A percentile compares a stretch with the other conserved stretches of the same genome.
phyloP scores from a whole-genome alignment of 2,329 filamentous ascomycete species.

The Taxawa tesnikishii region DNA sequence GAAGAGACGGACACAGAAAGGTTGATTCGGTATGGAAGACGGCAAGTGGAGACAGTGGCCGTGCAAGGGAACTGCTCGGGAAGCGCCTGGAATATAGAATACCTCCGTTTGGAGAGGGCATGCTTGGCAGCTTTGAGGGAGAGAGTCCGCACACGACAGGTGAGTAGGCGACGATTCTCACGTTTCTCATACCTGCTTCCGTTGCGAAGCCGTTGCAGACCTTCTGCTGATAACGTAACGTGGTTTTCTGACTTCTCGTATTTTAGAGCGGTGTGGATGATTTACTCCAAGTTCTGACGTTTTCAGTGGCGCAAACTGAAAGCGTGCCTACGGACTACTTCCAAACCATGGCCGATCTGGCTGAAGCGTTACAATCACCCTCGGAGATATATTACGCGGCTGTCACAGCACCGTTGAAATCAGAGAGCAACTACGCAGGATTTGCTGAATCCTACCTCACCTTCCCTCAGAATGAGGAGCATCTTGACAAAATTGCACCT shows the following conservation, averaged over 20 bases:
- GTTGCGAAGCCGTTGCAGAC: no score
- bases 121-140: constrained; percentile 19
- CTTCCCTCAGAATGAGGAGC: constrained; percentile 13
- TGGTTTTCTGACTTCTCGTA: no score
- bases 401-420: no score
- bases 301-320: constrained; percentile 2
- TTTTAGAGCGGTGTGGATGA: neutral
- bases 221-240: no score
- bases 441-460: constrained; percentile 21
- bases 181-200: no score
- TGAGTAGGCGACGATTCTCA: constrained; percentile 10
- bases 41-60: constrained; percentile 21
- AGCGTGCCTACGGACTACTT: constrained; percentile 16
- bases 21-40: constrained; percentile 25
- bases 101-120: constrained; percentile 27
- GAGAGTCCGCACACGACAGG: constrained; percentile 8
- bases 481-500: no score
- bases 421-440: constrained; percentile 33
- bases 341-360: constrained; percentile 14
- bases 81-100: constrained; percentile 27
- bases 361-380: constrained; percentile 9
- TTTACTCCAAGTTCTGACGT: constrained; percentile 5
- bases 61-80: constrained; percentile 11
- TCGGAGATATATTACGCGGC: no score
- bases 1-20: constrained; percentile 25